Evolutionary conservation across 176 grass and related monocot genomes (phyloP), one percentile per base, ranked within the genome.

Genomic region (Oryza meyeriana): DNA sequence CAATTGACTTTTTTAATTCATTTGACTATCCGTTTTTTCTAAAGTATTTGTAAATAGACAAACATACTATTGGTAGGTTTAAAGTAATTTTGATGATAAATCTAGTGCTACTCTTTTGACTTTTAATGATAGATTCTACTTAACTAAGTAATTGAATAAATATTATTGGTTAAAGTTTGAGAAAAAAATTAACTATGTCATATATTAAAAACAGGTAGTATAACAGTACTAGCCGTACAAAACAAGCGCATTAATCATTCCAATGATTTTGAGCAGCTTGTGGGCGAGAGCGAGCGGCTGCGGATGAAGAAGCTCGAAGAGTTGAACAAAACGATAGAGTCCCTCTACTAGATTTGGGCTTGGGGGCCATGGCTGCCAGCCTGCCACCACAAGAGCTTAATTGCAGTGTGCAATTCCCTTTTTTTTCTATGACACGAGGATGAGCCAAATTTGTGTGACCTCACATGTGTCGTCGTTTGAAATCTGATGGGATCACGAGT

Each of bases 281-380:
- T 87, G 33, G 6, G 79, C 52, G 79, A 87, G 58, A 87, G 85
- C 25, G 79, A 87, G 79, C 70, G 52, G 65, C 64, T 87, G 38
- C 64, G 79, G 72, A 87, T 87, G 85, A 87, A 77, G 72, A 87
- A 82, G 72, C 79, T 87, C 1, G 85, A 87, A 50, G 85, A 87
- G 72, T 65, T 87, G 8, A 87, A 76, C 79, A 87, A 87, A 65
- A 87, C 72, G 16, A 71, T 87, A 48, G 72, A 87, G 52, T 31
- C 79, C 9, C 72, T 87, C 2, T 87, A 71, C 72, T 87, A 87
- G 79, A 24, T 12, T 11, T 50, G 12, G 1, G 2, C 7, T 29
- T 33, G 25, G 27, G 6, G 25, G 3, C 18, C 48, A 55, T 55
- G 48, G n/a, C n/a, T 33, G 4, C 2, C 4, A 36, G 35, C 1